These are phyloP conservation scores for Exophiala oligosperma DNA, from an alignment of 2,329 filamentous ascomycete species.

Conservation along the genomic window DNA sequence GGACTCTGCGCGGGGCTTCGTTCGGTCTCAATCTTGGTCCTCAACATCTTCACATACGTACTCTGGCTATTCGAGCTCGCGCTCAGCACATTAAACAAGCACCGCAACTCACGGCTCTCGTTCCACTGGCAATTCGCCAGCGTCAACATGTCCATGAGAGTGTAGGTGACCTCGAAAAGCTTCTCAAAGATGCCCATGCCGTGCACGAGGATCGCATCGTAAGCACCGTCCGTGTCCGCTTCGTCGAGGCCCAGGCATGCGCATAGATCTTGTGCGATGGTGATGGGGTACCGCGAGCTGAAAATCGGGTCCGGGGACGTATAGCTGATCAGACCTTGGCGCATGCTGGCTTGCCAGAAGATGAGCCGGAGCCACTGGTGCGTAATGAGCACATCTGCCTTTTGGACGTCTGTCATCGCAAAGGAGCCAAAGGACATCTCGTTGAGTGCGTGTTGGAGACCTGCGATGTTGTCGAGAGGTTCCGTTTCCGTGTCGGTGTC, in stretches of 20 bases:
- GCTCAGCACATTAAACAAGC: conserved; percentile 26
- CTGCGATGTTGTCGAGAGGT: conserved; percentile 26
- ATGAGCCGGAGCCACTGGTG: conserved; percentile 72
- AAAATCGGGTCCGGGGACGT: conserved; percentile 59
- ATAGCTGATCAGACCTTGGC: conserved; percentile 64
- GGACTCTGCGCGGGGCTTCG: conserved; percentile 20
- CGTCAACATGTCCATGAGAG: conserved; percentile 30
- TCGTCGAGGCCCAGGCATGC: conserved; percentile 35
- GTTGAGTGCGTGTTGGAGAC: conserved; percentile 28
- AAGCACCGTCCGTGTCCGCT: conserved; percentile 2
- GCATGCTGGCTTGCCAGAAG: conserved; percentile 69
- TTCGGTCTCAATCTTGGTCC: conserved; percentile 27
- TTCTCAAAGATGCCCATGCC: conserved; percentile 31
- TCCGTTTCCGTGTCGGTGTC: conserved; percentile 13
- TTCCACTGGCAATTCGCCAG: conserved; percentile 28
- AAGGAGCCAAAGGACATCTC: conserved; percentile 25
- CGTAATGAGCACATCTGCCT: conserved; percentile 66
- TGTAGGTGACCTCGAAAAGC: conserved; percentile 28
- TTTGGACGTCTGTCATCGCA: conserved; percentile 62
- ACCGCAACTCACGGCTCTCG: conserved; percentile 25
- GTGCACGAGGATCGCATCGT: conserved; percentile 27
- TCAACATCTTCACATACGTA: conserved; percentile 30
- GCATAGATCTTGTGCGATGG: conserved; percentile 60
- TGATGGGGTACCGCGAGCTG: conserved; percentile 63
- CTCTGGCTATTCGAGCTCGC: conserved; percentile 29